phyloP scores from a whole-genome alignment of 108 stramenopile species.

The Bacterosira constricta region DNA sequence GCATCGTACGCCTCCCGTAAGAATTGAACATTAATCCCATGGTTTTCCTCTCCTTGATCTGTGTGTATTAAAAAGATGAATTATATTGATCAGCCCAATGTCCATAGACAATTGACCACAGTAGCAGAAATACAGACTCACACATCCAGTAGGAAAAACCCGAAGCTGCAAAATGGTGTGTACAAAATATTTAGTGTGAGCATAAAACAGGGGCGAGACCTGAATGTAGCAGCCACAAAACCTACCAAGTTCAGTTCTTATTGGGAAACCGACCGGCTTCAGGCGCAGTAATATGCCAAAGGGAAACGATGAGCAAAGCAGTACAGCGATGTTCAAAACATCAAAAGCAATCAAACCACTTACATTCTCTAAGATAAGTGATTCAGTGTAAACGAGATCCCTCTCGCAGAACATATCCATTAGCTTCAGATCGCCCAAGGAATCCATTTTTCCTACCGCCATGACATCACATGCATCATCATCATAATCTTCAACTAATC shows the following conservation, averaged over 20 bases:
- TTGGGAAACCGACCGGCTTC: slow-evolving; percentile 13
- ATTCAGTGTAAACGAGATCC: slow-evolving; percentile 6
- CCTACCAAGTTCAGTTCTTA: neutral
- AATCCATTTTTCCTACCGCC: slow-evolving; percentile 2
- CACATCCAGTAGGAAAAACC: slow-evolving; percentile 17
- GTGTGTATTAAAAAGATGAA: too few relatives aligned
- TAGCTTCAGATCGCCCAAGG: neutral
- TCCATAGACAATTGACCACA: too few relatives aligned
- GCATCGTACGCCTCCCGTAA: neutral
- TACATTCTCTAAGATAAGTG: neutral
- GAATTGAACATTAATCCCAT: neutral
- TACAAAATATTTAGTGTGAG: too few relatives aligned
- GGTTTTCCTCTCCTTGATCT: neutral
- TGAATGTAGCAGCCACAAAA: neutral
- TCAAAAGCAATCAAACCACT: too few relatives aligned
- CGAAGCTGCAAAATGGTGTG: neutral
- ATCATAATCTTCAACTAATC: slow-evolving; percentile 10
- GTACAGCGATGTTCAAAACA: too few relatives aligned
- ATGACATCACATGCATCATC: neutral
- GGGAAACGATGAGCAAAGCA: too few relatives aligned
- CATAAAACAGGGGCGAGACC: too few relatives aligned
- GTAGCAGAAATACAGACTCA: too few relatives aligned
- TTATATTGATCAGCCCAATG: too few relatives aligned
- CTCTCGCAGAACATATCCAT: neutral
- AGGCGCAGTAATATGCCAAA: too few relatives aligned